Evolutionary conservation across 2,329 filamentous ascomycete genomes (phyloP).

Genomic region (Sarocladium brachiariae): DNA sequence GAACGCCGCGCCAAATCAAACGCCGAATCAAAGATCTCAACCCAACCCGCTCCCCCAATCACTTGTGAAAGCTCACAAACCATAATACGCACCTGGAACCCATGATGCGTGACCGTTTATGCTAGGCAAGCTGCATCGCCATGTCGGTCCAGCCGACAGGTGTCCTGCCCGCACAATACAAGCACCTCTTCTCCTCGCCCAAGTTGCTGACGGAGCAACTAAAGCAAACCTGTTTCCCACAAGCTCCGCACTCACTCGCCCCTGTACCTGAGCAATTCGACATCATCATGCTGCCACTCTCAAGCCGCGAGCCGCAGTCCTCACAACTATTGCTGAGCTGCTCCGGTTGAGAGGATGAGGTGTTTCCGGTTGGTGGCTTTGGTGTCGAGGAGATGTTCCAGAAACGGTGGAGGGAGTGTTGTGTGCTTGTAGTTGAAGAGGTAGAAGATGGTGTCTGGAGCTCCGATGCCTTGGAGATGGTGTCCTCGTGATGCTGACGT

Average conservation of each 20-base stretch:
- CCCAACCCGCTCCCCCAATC: too few species aligned
- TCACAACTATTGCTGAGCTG: conserved; percentile 37
- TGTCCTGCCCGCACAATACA: conserved; percentile 41
- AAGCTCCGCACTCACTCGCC: conserved; percentile 38
- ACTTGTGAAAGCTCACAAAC: too few species aligned
- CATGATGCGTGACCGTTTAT: neutral
- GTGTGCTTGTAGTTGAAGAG: conserved; percentile 19
- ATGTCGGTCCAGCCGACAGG: conserved; percentile 16
- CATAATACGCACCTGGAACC: too few species aligned
- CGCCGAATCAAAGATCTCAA: too few species aligned
- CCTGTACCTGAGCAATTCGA: conserved; percentile 23
- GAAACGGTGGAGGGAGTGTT: conserved; percentile 53
- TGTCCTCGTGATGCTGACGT: conserved; percentile 13
- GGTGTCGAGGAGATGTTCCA: conserved; percentile 46
- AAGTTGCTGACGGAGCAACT: conserved; percentile 54
- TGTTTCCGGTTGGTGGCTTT: conserved; percentile 17
- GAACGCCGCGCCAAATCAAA: too few species aligned
- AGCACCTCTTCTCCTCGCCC: conserved; percentile 44
- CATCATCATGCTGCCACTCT: conserved; percentile 30
- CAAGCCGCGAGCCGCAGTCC: conserved; percentile 39
- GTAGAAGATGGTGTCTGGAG: neutral
- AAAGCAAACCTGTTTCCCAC: conserved; percentile 50
- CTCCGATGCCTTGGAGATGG: neutral
- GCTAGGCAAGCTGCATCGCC: conserved; percentile 11
- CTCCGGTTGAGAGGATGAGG: conserved; percentile 8